Base-by-base conservation (phyloP, 2,329 filamentous ascomycete species). In the Reticulascus tulasneorum region DNA sequence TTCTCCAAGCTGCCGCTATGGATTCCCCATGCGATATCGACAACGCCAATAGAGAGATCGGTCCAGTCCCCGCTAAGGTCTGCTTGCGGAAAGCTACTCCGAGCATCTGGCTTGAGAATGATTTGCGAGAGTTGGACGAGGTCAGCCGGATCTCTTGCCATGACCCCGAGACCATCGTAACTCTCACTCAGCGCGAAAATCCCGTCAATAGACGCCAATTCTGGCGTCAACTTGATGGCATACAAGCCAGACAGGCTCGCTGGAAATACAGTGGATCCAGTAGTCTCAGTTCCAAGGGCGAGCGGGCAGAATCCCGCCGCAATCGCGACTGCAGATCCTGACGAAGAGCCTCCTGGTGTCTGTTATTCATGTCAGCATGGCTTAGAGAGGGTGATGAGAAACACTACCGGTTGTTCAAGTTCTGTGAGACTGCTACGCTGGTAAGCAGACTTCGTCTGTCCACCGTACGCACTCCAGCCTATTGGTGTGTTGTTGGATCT, bases 251-350 rank as follows among this genome's bases (percentile, higher is more conserved):
- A 53, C 25, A 56, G 49, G 35, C 59, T 64, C 9, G 63, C 60
- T 6, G 63, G 63, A 13, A 54, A 56, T 24, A 62, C 59, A 15
- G 61, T 44, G 5, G 59, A 62, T 5, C 62, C 62, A 23, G 57
- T 53, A 0, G 59, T 62, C 37, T 66, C 62, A 4, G 61, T 63
- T 12, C 46, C 47, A 9, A 66, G 49, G 4, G 54, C 53, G 3
- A 67, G 47, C 9, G 64, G 59, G 27, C 53, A 53, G 40, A 66
- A 66, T 2, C 63, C 62, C 7, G 63, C 56, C 4, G 60, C 56
- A 11, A 66, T 53, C 18, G 50, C 53, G 6, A 61, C 59, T 4
- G 61, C 60, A 4, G 61, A 59, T 9, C 62, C 63, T 11, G 45
- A 40, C 4, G 50, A 52, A 5, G 49, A 51, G 6, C 62, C 63